Base-by-base conservation (phyloP, 148 eudicot species). In the Chenopodium suecicum region DNA sequence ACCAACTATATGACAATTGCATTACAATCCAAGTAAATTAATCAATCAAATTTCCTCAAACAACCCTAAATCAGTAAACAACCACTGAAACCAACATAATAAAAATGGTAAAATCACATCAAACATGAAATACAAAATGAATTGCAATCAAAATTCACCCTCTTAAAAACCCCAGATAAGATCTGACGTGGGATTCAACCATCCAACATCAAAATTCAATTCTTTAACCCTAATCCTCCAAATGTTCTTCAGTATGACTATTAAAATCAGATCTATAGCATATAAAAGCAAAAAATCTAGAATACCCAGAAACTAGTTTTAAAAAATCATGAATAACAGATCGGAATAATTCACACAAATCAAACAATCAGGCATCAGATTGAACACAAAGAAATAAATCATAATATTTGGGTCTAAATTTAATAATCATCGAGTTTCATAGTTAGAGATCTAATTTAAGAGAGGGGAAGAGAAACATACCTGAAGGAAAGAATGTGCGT, bases 101-200 rank as follows among this genome's bases (percentile, higher is more conserved):
- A 1, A 27, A 74, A 74, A 6, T 5, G n/a, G 64, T 16, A 16
- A 56, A 52, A 62, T 19, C 46, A 52, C 13, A 32, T 20, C 13
- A 31, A 70, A 54, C 41, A 58, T 14, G 46, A 52, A 79, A 25
- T n/a, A 3, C 67, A 77, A 6, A 5, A 81, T 56, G 25, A 66
- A 74, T 48, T 25, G 13, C 48, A 69, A 14, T 11, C 41, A 41
- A 68, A n/a, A 82, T 34, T n/a, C 13, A 4, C 25, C 46, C 23
- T 3, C 12, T 19, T 25, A 1, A 44, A 69, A 34, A 6, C n/a
- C 69, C 54, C 63, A 82, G 34, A 69, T 16, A 74, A 82, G 80
- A 82, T 82, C 84, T 82, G 76, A 77, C 62, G 71, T 68, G 76
- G 70, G 62, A 17, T n/a, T 68, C 58, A 44, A 70, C 64, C 7